These are phyloP conservation scores for Rhynchospora pubera DNA, from an alignment of 176 grass and related monocot species.

Conservation along the genomic window DNA sequence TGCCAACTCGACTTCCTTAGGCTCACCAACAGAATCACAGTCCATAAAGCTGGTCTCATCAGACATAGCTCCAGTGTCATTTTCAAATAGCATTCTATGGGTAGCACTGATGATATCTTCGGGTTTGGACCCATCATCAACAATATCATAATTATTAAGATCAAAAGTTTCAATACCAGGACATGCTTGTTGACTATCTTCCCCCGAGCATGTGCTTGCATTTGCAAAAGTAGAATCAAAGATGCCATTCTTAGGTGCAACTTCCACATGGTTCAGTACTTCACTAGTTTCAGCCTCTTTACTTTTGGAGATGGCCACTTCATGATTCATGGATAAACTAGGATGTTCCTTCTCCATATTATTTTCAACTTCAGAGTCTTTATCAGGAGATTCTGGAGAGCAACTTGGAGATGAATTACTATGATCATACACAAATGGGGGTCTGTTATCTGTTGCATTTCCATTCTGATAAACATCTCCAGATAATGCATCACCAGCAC, in stretches of 20 bases:
- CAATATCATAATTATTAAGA: conserved; percentile 26
- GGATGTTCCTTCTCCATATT: neutral
- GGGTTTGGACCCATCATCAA: conserved; percentile 7
- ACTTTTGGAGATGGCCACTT: neutral
- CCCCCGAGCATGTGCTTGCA: neutral
- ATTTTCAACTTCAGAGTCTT: neutral
- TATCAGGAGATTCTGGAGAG: neutral
- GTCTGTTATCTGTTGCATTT: neutral
- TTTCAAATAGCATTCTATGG: conserved; percentile 14
- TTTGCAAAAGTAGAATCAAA: conserved; percentile 8
- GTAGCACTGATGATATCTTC: conserved; percentile 14
- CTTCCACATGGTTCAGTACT: neutral
- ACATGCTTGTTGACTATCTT: conserved; percentile 10
- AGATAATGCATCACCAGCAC: neutral
- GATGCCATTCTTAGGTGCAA: neutral
- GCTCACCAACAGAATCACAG: neutral
- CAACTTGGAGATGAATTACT: conserved; percentile 5
- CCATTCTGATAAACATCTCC: conserved; percentile 1
- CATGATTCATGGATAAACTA: neutral
- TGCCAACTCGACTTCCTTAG: conserved; percentile 12
- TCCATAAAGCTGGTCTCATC: conserved; percentile 25
- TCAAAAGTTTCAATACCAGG: conserved; percentile 25
- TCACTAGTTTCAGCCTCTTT: conserved; percentile 4
- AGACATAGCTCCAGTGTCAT: conserved; percentile 15
- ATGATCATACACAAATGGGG: neutral